Percentiles rank a stretch among this genome's conserved stretches.
These are phyloP conservation scores for Tylopilus sp. DNA, from an alignment of 768 basidiomycete genomes.

Conservation along the genomic window DNA sequence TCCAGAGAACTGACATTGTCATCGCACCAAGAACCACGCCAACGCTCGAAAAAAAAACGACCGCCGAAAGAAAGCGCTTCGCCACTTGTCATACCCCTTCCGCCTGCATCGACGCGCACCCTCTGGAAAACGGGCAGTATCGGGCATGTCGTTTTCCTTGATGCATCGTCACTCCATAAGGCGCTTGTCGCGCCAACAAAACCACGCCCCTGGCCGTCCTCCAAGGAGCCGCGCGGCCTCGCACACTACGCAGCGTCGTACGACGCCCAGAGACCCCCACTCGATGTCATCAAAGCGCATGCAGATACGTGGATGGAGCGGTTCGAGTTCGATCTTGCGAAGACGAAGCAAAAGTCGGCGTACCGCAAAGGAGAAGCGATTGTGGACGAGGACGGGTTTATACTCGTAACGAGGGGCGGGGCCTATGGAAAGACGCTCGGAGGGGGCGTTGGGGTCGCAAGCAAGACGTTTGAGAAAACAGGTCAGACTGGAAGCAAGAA, in stretches of 20 bases:
- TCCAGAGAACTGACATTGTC: constrained; percentile 6
- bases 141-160: constrained; percentile 73
- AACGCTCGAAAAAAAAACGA: constrained; percentile 33
- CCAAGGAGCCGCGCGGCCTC: constrained; percentile 63
- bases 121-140: constrained; percentile 61
- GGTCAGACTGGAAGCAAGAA: constrained; percentile 37
- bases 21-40: constrained; percentile 14
- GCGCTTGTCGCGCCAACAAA: constrained; percentile 53
- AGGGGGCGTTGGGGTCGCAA: constrained; percentile 67
- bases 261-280: constrained; percentile 66
- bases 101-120: constrained; percentile 47
- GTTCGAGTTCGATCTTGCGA: constrained; percentile 63
- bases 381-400: constrained; percentile 94
- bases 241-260: constrained; percentile 68
- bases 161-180: constrained; percentile 65
- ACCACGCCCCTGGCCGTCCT: constrained; percentile 61
- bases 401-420: constrained; percentile 88
- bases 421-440: constrained; percentile 87
- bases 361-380: constrained; percentile 84
- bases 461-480: constrained; percentile 49
- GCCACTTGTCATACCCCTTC: constrained; percentile 62
- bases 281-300: constrained; percentile 70
- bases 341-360: constrained; percentile 56
- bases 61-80: constrained; percentile 22
- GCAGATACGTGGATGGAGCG: constrained; percentile 75